Base-by-base conservation (phyloP, 176 grass and related monocot species). In the Triticum turgidum region DNA sequence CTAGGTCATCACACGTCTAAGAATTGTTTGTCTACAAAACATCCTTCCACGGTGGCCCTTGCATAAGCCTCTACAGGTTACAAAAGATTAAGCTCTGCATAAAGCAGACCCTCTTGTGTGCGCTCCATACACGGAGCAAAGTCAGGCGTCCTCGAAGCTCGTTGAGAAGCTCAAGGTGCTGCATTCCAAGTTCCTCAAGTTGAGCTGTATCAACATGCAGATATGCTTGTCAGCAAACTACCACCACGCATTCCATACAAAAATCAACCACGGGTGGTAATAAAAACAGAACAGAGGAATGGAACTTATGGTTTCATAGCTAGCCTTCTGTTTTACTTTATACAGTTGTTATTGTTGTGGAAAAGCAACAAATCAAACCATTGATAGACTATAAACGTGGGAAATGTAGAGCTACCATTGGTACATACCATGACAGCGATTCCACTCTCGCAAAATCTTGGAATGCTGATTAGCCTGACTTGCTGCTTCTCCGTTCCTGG, bases 161-260 rank as follows among this genome's bases (percentile, higher is more conserved):
- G 96, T 91, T 61, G 96, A 94, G 85, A 96, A 94, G 88, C 88
- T 89, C 39, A 98, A 88, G 38, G 88, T 75, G 88, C 90, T 93
- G 84, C 93, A 96, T 85, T 98, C 96, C 85, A 98, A 42, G 89
- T 91, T 98, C 87, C 92, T 89, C 68, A 98, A 78, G 88, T 98
- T 98, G 72, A 98, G 82, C 96, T 98, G 93, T 34, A 90, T 82
- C 74, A 69, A 79, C 12, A 86, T 77, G 77, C 3, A 76, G 5
- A 52, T 80, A 83, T 73, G 83, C 15, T 80, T 70, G 33, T 87
- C 30, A 92, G 58, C n/a, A 80, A 78, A 6, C 20, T 18, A 63
- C 27, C 3, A 17, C 14, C n/a, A 27, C 24, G 27, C 6, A 84
- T 37, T 61, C 25, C 39, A 62, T 80, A 63, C 0, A 22, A 77